phyloP scores from a whole-genome alignment of 345 rosid species.

The Eucalyptus cloeziana region DNA sequence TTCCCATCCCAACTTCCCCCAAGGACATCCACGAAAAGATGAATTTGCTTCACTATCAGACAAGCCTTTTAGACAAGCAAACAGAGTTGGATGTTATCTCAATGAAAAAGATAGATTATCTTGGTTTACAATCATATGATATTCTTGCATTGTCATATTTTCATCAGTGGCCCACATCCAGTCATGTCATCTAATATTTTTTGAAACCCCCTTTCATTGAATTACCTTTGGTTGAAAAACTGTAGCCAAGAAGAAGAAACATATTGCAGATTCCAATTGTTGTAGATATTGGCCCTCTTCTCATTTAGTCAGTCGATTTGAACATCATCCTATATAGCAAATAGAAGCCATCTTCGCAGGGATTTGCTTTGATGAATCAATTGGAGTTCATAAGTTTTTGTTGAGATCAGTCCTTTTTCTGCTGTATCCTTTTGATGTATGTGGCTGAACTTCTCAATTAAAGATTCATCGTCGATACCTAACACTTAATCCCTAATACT shows the following conservation, averaged over 20 bases:
- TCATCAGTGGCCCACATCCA: not conserved
- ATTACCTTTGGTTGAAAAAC: not conserved
- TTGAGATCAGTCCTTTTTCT: not conserved
- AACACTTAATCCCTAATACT: not conserved
- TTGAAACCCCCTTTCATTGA: not conserved
- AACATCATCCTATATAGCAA: not conserved
- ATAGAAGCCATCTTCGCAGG: not conserved
- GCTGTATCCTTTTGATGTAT: not conserved
- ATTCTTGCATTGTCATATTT: not conserved
- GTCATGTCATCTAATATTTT: not conserved
- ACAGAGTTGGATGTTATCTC: not conserved
- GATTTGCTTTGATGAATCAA: not conserved
- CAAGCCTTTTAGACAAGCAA: not conserved
- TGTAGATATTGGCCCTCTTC: not conserved
- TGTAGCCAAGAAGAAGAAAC: not conserved
- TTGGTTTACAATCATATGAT: not conserved
- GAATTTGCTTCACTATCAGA: not conserved
- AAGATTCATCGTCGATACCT: not conserved
- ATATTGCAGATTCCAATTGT: not conserved
- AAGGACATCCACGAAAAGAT: not conserved
- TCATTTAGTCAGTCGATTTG: not conserved
- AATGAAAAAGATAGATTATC: not conserved
- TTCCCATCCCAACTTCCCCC: not conserved
- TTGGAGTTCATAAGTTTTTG: not conserved
- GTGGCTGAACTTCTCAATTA: not conserved